Base-by-base conservation (phyloP, 257 asterid species). In the Plectranthus barbatus region DNA sequence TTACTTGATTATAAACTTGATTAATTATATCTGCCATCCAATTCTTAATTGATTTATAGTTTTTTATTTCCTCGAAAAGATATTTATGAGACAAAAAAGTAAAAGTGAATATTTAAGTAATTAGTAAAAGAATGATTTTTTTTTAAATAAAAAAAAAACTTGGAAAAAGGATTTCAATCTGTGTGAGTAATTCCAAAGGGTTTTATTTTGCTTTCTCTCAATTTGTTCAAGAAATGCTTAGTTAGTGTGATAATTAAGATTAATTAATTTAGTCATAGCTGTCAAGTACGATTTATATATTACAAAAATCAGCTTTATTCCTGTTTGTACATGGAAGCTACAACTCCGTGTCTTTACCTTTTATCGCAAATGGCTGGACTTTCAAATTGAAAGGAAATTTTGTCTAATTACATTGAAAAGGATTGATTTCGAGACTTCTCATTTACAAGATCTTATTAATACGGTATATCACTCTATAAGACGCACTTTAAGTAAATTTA, bases 291-390 rank as follows among this genome's bases (percentile, higher is more conserved):
- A 14, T 56, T 62, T 29, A 41, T 21, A 56, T 52, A 65, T 11
- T 50, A 21, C 33, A 41, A 54, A 33, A 21, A 8, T 42, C 40
- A 58, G 52, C 75, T 57, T 76, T 72, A 72, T 77, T 68, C 64
- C 47, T 54, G 64, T 76, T 60, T 73, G 64, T 65, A 57, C 74
- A 76, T 57, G 24, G 55, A 39, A 49, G 67, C 29, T 71, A 58
- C 23, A 76, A 72, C 42, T 56, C n/a, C 46, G 48, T 63, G 72
- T 69, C 72, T 65, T 57, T 33, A 33, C 57, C 68, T 67, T 58
- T n/a, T 53, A 51, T 44, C 79, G 13, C 74, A 19, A 39, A 17
- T 51, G 41, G 4, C 51, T 8, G 39, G 8, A 37, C 33, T 68
- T 70, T 59, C 7, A 19, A 59, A 63, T 49, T 68, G 69, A 72